These are phyloP conservation scores for Larix kaempferi DNA, from an alignment of 75 land plant genomes.

Conservation along the genomic window DNA sequence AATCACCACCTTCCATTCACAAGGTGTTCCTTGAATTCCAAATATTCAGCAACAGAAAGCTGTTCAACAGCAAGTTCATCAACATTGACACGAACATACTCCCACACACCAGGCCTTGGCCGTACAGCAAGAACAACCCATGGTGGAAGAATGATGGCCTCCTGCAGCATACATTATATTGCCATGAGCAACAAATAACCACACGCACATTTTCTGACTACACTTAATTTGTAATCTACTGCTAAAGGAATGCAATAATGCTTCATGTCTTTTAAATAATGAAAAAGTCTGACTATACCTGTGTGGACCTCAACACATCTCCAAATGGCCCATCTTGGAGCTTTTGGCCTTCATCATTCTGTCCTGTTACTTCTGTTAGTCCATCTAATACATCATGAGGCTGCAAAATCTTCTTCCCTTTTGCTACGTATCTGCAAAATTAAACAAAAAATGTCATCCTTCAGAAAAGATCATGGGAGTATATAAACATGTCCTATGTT, in stretches of 20 bases:
- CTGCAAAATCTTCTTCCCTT: constrained; percentile 52
- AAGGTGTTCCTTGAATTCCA: constrained; percentile 54
- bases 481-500: too few species aligned
- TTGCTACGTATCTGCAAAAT: constrained; percentile 34
- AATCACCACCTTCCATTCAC: constrained; percentile 26
- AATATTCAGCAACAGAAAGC: constrained; percentile 51
- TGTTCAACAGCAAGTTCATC: constrained; percentile 58
- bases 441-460: too few species aligned
- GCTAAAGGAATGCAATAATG: background rate
- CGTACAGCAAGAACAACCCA: constrained; percentile 59
- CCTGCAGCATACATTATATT: constrained; percentile 23
- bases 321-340: constrained; percentile 49
- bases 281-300: constrained; percentile 32
- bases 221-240: constrained; percentile 5
- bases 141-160: constrained; percentile 65
- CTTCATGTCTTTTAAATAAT: too few species aligned
- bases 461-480: too few species aligned
- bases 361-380: constrained; percentile 14
- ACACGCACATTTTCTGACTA: background rate
- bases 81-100: constrained; percentile 60
- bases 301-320: constrained; percentile 40
- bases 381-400: constrained; percentile 51
- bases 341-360: constrained; percentile 8
- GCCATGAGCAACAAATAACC: background rate
- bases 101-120: constrained; percentile 70